Conservation (phyloP, 1,139 yeast genomes). For the Yamadazyma kanchanaburiensis region DNA sequence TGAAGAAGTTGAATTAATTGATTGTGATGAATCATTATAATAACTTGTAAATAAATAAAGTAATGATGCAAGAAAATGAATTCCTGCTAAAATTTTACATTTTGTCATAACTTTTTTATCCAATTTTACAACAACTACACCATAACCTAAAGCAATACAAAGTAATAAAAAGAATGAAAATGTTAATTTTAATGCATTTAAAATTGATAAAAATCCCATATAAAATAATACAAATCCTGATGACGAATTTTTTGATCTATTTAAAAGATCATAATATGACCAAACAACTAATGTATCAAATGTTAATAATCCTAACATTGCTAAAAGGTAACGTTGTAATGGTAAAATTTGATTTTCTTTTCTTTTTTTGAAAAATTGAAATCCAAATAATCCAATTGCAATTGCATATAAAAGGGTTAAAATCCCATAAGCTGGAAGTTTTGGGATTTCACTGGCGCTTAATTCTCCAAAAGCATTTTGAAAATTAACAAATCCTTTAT, state of each 20-base stretch:
- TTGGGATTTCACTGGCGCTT: conserved; percentile 88
- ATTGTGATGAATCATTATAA: conserved; percentile 22
- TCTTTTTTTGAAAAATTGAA: conserved; percentile 82
- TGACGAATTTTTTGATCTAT: conserved; percentile 50
- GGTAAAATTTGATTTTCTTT: conserved; percentile 76
- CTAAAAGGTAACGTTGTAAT: conserved; percentile 85
- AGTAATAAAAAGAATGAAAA: conserved; percentile 85
- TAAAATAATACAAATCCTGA: conserved; percentile 68
- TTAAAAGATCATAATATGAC: conserved; percentile 86
- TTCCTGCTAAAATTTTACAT: conserved; percentile 72
- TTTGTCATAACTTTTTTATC: conserved; percentile 74
- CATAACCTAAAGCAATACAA: conserved; percentile 88
- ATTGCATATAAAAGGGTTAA: conserved; percentile 81
- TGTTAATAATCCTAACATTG: conserved; percentile 78
- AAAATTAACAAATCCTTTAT: conserved; percentile 66
- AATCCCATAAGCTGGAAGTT: conserved; percentile 84
- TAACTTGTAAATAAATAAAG: conserved; percentile 71
- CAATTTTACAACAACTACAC: conserved; percentile 84
- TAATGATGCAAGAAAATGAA: conserved; percentile 67
- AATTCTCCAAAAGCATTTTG: conserved; percentile 90
- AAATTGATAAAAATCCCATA: conserved; percentile 70
- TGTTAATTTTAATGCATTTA: conserved; percentile 80
- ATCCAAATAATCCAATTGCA: conserved; percentile 76
- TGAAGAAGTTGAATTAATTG: conserved; percentile 18
- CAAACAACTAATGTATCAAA: conserved; percentile 84